Evolutionary conservation across 805 yeast species (phyloP), one percentile per base, ranked within the genome.

Genomic region (Yarrowia deformans): DNA sequence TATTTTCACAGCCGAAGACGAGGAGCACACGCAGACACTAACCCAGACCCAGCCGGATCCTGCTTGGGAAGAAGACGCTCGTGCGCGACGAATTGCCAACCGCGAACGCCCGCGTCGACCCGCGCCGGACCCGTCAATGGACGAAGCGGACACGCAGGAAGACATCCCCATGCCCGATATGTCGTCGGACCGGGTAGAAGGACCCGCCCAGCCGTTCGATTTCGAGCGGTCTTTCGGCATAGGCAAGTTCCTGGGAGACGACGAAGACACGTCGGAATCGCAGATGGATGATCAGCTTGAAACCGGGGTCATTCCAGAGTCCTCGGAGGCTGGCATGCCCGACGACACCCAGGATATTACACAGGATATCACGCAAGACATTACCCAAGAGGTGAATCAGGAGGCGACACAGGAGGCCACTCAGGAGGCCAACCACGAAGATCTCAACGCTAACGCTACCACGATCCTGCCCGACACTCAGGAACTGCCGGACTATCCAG

Each of bases 31-130:
- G 4, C 49, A 12, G 14, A 19, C 32, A n/a, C 66, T 60, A 60
- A 60, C 66, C 16, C 56, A 63, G 68, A 63, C 68, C 23, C 68
- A 63, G 56, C 68, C 68, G 7, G 68, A 63, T 37, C 48, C 68
- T 7, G 40, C 8, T 8, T 63, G 68, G 56, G 56, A 35, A 23
- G 56, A 48, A 16, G 55, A 48, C 56, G 37, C 48, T 35, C 16
- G 34, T 10, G 67, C 52, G 10, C 23, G 52, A 13, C 43, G 45
- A 37, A 54, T 19, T 39, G 60, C 60, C 45, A 14, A 37, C 29
- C 60, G 52, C 14, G 55, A 55, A 32, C 45, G 45, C 1, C 19
- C 43, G 56, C 45, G 46, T 49, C 56, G 23, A 12, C 56, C 46
- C 2, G n/a, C 68, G 2, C 55, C 29, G 1, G 55, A 45, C 67